phyloP scores from a whole-genome alignment of 1,284 basidiomycete genomes.

The Ceratobasidium papillatum region DNA sequence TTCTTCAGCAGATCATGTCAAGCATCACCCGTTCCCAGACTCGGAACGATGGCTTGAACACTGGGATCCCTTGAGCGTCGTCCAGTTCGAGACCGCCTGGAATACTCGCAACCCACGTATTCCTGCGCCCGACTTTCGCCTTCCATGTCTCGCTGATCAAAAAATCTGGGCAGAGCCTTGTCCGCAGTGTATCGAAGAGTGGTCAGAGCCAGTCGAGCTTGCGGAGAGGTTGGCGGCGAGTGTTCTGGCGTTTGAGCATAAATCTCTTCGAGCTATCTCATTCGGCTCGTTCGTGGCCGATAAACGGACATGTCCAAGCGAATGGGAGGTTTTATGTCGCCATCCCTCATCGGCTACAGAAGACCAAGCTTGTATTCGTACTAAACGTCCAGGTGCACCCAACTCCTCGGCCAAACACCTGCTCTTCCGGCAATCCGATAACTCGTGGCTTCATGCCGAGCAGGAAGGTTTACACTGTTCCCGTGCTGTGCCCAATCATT shows the following conservation, averaged over 20 bases:
- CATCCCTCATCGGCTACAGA: not conserved
- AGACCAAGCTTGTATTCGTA: not conserved
- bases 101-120: not conserved
- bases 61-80: not conserved
- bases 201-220: not conserved
- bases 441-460: too few species aligned
- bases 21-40: not conserved
- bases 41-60: not conserved
- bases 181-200: not conserved
- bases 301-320: not conserved
- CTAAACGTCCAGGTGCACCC: not conserved
- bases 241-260: not conserved
- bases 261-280: not conserved
- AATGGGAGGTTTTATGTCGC: not conserved
- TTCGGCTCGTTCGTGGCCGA: slow-evolving; percentile 22
- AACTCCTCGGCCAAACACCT: not conserved
- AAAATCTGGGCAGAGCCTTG: slow-evolving; percentile 1
- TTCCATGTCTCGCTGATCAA: not conserved
- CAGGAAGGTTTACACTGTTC: too few species aligned
- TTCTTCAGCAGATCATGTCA: not conserved
- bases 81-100: not conserved
- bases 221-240: slow-evolving; percentile 18
- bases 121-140: not conserved
- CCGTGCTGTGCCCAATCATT: too few species aligned
- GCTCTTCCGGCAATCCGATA: not conserved